Evolutionary conservation across 2,329 filamentous ascomycete genomes (phyloP), one percentile per base, ranked within the genome.

Genomic region (Alternaria atra): DNA sequence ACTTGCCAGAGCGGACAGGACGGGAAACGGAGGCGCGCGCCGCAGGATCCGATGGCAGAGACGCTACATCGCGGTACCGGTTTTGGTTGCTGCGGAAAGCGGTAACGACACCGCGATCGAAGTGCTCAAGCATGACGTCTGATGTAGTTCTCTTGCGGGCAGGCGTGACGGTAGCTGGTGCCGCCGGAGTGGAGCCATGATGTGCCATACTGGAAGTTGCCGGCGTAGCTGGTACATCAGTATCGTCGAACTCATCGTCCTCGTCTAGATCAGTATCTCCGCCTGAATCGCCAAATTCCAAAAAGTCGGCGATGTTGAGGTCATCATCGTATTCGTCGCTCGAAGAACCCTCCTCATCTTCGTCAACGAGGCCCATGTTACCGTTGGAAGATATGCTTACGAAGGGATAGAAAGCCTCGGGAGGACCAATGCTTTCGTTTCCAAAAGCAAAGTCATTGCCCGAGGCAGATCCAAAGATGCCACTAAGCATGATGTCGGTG

Each of bases 401-500:
- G 55, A 90, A 88, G 5, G 90, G 87, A 70, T 91, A 93, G 77
- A 93, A 93, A 7, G 91, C 90, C 77, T 93, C 91, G 0, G 89
- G 85, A 2, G 91, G 90, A 1, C 90, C 91, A 71, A 92, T 84
- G n/a, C 88, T 84, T 72, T 91, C 88, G 5, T 86, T 87, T 65
- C 80, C 81, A 37, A 84, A 80, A 25, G 80, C 77, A 55, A 80
- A 77, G 43, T 83, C 80, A 54, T 82, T 83, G 23, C 81, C 80
- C 23, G 76, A 72, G 34, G 71, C 70, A 27, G 73, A 71, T 12
- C 77, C 77, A 55, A 89, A 85, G 80, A 93, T 89, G 68, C 89
- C 90, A 50, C 89, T 90, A 80, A 94, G 88, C 91, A 94, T 93
- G 66, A 94, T 85, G 60, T 92, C 91, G 57, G 89, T 88, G 17